Evolutionary conservation across 2,329 filamentous ascomycete genomes (phyloP), one percentile per base, ranked within the genome.

Genomic region (Alternaria sp.): DNA sequence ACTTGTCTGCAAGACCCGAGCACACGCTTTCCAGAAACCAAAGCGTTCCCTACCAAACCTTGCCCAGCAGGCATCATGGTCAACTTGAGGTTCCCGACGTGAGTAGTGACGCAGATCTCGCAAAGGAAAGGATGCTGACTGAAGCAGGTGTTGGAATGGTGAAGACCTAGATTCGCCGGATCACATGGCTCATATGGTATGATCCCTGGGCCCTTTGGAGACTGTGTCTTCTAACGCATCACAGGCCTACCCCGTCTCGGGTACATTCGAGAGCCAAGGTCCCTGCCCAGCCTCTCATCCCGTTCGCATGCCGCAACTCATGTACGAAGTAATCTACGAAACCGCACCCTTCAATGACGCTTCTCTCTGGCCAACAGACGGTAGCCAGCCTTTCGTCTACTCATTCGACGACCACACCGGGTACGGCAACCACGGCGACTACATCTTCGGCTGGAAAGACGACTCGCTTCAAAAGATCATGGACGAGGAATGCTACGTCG

Each of bases 391-490:
- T 1, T 73, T 75, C 44, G 69, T 71, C 1, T 74, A 71, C 68
- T 69, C 66, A 3, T 73, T 73, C 25, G 65, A 67, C 40, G 83
- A 83, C 80, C 81, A 21, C 47, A 81, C 81, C 40, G 84, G 84
- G 28, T 80, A 81, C 21, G 84, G 83, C 3, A 84, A 83, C 25
- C 84, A 86, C 74, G 84, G 83, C 23, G 84, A 86, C 74, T 86
- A 86, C 71, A 74, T 86, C 61, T 86, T 86, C 71, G 84, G 84
- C 59, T 85, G 84, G 84, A 82, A 85, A 71, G 82, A 78, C 63
- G 77, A 85, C 71, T 76, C 81, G 10, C 80, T 86, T 50, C 84
- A 86, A 73, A 82, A 70, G 51, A 69, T 72, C 23, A 60, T 75
- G 67, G 71, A 75, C 28, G 85, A 81, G 68, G 67, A 67, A 36